Percentiles rank a stretch among this genome's conserved stretches.
Conservation (phyloP, 2,329 filamentous ascomycete genomes). For the Trichoderma endophyticum region DNA sequence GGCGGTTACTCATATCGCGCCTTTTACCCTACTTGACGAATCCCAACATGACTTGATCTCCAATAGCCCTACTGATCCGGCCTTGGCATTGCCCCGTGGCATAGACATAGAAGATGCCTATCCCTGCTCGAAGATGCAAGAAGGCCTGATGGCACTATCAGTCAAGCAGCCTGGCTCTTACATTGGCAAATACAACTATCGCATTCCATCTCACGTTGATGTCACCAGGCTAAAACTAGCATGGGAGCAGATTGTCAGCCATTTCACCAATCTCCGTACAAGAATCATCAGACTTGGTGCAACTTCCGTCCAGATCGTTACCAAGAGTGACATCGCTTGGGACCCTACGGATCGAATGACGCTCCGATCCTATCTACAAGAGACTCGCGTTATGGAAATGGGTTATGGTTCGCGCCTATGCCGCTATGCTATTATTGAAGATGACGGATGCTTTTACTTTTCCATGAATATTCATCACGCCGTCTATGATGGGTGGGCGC, state of each 20-base stretch:
- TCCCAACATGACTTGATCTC: background rate
- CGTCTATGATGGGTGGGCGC: background rate
- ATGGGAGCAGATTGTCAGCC: background rate
- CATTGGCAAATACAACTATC: background rate
- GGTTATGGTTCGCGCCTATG: background rate
- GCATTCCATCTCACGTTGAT: background rate
- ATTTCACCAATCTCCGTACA: background rate
- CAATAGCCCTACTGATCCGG: background rate
- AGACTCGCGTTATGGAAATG: background rate
- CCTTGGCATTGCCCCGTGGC: background rate
- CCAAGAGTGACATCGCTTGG: background rate
- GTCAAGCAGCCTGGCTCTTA: background rate
- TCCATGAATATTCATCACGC: background rate
- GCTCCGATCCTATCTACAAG: background rate
- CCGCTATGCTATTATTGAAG: background rate
- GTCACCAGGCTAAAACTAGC: background rate
- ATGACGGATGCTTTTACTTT: background rate
- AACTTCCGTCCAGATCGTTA: background rate
- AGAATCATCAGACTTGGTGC: background rate
- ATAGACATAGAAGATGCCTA: background rate
- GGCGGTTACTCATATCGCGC: background rate
- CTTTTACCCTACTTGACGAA: background rate
- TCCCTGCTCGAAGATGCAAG: background rate
- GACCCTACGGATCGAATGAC: background rate
- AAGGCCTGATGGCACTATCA: background rate